Base-by-base conservation (phyloP, 2,329 filamentous ascomycete species). In the Fusarium lateritium region DNA sequence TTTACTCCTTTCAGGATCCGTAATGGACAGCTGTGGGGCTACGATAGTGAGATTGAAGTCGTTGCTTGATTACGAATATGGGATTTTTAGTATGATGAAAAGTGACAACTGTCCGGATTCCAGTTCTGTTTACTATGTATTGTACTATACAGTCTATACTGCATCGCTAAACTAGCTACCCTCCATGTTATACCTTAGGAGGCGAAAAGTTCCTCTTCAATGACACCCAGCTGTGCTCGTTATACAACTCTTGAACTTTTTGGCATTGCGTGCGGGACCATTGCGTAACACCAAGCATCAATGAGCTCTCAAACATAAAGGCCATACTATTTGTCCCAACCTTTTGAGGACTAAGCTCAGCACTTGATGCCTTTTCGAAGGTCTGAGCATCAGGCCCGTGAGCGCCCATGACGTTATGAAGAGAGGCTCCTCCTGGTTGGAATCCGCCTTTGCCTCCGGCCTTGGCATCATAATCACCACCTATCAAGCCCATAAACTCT, bases 181-280 rank as follows among this genome's bases (percentile, higher is more conserved):
- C 10, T 31, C 10, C 28, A 31, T 31, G 10, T 31, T 31, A 13
- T 13, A 13, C 79, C 36, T 79, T 77, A 0, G 83, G 82, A 71
- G 71, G 74, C 74, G 80, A 79, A 83, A 90, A 92, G 76, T 91
- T 87, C 42, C 89, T 84, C 79, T 87, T 87, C 55, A 92, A 80
- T 0, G 85, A 85, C 26, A 84, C 89, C 94, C 94, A 97, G 77
- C 92, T 94, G 82, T 96, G 92, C 58, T 89, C 88, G 76, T 89
- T 94, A 75, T 96, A 96, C 56, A 87, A 87, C 69, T 88, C 84
- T 82, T 88, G 85, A 22, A 87, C 83, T 76, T 86, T 86, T 69
- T 81, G 77, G 58, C 84, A 95, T 67, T 87, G 84, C 71, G 79
- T 77, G 59, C 86, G 78, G 2, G 89, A 90, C 89, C 90, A 92